Conservation (phyloP, 2,329 filamentous ascomycete species). For the Trichoderma lentiforme region DNA sequence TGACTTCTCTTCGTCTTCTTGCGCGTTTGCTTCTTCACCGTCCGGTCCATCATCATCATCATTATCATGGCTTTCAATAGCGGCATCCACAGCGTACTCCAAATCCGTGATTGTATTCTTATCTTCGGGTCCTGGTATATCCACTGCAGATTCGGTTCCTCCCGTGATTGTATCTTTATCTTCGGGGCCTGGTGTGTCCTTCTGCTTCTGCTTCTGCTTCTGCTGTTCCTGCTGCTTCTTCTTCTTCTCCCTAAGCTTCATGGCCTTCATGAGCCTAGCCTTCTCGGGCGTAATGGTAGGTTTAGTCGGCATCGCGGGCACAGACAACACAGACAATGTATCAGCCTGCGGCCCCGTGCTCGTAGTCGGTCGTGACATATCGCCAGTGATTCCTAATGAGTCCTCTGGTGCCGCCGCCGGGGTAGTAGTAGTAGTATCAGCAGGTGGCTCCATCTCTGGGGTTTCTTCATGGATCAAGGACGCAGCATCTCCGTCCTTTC, state of each 20-base stretch:
- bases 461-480: conserved; percentile 35
- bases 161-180: background rate
- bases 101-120: conserved; percentile 21
- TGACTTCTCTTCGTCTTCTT: conserved; percentile 2
- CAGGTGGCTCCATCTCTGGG: conserved; percentile 36
- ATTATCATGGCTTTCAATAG: conserved; percentile 18
- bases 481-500: conserved; percentile 23
- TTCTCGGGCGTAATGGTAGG: conserved; percentile 79
- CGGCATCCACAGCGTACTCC: background rate
- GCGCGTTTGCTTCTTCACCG: conserved; percentile 13
- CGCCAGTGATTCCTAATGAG: conserved; percentile 24
- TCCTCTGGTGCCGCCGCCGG: conserved; percentile 34
- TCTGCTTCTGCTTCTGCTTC: background rate
- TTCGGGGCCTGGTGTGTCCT: no score
- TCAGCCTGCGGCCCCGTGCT: conserved; percentile 46
- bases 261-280: conserved; percentile 86
- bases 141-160: background rate
- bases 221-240: conserved; percentile 31
- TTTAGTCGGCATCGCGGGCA: conserved; percentile 40
- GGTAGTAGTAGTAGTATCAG: conserved; percentile 31
- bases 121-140: conserved; percentile 21
- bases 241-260: conserved; percentile 85
- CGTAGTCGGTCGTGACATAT: conserved; percentile 37
- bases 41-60: background rate
- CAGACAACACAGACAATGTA: conserved; percentile 34